Percentiles rank a stretch among this genome's conserved stretches.
Conservation (phyloP, 2,329 filamentous ascomycete species). For the Penicillium sp. region DNA sequence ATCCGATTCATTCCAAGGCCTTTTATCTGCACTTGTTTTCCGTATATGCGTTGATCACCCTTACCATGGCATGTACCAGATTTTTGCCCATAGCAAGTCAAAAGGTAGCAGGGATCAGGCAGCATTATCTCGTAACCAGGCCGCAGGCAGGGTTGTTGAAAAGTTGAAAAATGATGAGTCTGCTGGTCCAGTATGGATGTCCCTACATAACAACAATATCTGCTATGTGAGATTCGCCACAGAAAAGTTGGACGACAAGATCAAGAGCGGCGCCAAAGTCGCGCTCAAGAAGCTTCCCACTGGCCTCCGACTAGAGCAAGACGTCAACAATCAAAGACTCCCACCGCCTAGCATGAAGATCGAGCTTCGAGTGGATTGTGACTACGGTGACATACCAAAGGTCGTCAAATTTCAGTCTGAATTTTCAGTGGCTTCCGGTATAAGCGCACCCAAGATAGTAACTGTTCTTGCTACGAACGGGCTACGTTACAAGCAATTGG, state of each 20-base stretch:
- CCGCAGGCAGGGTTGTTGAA: conserved; percentile 66
- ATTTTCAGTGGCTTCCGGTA: conserved; percentile 81
- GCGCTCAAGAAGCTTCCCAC: conserved; percentile 60
- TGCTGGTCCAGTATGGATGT: conserved; percentile 60
- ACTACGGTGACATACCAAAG: conserved; percentile 74
- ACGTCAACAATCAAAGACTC: conserved; percentile 63
- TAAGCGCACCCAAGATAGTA: conserved; percentile 91
- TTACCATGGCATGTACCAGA: conserved; percentile 95
- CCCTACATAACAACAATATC: conserved; percentile 70
- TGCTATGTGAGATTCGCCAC: conserved; percentile 51
- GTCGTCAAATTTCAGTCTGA: conserved; percentile 67
- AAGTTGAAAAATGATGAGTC: conserved; percentile 53
- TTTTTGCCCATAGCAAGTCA: conserved; percentile 75
- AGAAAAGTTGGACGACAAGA: conserved; percentile 52
- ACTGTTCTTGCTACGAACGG: conserved; percentile 77
- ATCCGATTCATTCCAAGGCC: conserved; percentile 66
- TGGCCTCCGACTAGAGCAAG: conserved; percentile 60
- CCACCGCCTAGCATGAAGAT: conserved; percentile 89
- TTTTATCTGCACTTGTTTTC: conserved; percentile 69
- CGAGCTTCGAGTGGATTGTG: conserved; percentile 64
- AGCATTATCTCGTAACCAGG: conserved; percentile 67
- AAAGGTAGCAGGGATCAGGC: conserved; percentile 67
- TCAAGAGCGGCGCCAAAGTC: conserved; percentile 65
- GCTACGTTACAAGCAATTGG: conserved; percentile 76
- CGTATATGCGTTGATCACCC: conserved; percentile 90